These are phyloP conservation scores for Tolypocladium paradoxum DNA, from an alignment of 2,329 filamentous ascomycete species.

Conservation along the genomic window DNA sequence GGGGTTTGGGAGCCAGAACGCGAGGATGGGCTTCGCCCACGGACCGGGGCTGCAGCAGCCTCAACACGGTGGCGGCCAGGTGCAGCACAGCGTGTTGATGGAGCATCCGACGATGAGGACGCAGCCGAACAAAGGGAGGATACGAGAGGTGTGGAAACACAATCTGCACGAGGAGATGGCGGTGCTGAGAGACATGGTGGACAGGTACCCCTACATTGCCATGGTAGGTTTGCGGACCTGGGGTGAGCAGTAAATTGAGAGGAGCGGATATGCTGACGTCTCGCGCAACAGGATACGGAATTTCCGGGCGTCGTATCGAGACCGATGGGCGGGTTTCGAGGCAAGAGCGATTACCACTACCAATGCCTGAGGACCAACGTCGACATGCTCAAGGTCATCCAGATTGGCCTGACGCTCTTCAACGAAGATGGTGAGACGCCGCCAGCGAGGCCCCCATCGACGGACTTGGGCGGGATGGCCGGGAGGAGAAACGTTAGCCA, in stretches of 20 bases:
- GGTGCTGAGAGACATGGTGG: slow-evolving; percentile 68
- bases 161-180: slow-evolving; percentile 90
- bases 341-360: slow-evolving; percentile 97
- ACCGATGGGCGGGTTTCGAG: slow-evolving; percentile 88
- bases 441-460: slow-evolving; percentile 51
- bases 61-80: slow-evolving; percentile 34
- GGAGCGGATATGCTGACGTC: neutral
- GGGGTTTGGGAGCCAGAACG: slow-evolving; percentile 76
- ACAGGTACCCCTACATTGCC: slow-evolving; percentile 89
- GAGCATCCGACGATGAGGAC: slow-evolving; percentile 30
- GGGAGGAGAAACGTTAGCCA: slow-evolving; percentile 29
- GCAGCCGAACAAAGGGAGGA: slow-evolving; percentile 64
- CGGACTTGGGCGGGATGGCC: slow-evolving; percentile 27
- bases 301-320: slow-evolving; percentile 96
- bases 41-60: slow-evolving; percentile 42
- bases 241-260: neutral
- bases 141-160: slow-evolving; percentile 92
- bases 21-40: slow-evolving; percentile 77
- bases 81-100: slow-evolving; percentile 27
- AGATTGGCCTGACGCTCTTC: slow-evolving; percentile 90
- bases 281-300: slow-evolving; percentile 67
- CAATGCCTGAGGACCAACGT: slow-evolving; percentile 96
- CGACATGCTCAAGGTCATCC: slow-evolving; percentile 93
- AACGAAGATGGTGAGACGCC: slow-evolving; percentile 82
- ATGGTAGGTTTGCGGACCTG: slow-evolving; percentile 56